Base-by-base conservation (phyloP, 2,329 filamentous ascomycete genomes). In the Rhinocladiella similis region DNA sequence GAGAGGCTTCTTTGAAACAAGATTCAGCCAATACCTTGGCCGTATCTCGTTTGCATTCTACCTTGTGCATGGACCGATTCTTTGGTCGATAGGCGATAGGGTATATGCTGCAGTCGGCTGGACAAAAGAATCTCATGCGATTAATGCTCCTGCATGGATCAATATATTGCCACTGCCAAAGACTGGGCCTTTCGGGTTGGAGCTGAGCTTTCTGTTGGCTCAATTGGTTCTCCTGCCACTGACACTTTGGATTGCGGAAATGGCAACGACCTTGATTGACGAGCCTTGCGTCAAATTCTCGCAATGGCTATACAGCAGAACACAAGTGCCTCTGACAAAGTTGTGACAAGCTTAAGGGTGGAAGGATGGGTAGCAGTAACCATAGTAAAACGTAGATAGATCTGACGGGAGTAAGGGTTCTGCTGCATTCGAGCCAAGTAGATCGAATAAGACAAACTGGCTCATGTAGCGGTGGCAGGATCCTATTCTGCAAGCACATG, bases 51-150 rank as follows among this genome's bases (percentile, higher is more conserved):
- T 74, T 60, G 73, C 75, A 3, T 74, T 79, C 49, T 79, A 79
- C 50, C 73, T 78, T 38, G 74, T 78, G 19, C 76, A 79, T 50
- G 75, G 75, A 1, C 75, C 74, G 1, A 70, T 75, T 22, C 67
- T 77, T 5, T 81, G 76, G 75, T 77, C 76, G 0, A 50, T 87
- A 1, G 85, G 84, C 3, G 84, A 89, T 66, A 75, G 86, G 38
- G 20, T 90, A 1, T 89, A 89, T 68, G 77, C 80, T 4, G 82
- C 83, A 6, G 77, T 78, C 0, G 86, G 87, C 9, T 85, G 81
- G 74, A 65, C 71, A 3, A 77, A 78, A 45, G 71, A 76, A 1
- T 70, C 74, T 13, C 78, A 85, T 59, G 66, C 75, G 25, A 66
- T 77, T n/a, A 72, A 77, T 35, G 77, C 87, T 27, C 77, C 80